A percentile compares a stretch with the other conserved stretches of the same genome.
Evolutionary conservation across 1,139 yeast genomes (phyloP).

Genomic region (Spathaspora jeffriesii): DNA sequence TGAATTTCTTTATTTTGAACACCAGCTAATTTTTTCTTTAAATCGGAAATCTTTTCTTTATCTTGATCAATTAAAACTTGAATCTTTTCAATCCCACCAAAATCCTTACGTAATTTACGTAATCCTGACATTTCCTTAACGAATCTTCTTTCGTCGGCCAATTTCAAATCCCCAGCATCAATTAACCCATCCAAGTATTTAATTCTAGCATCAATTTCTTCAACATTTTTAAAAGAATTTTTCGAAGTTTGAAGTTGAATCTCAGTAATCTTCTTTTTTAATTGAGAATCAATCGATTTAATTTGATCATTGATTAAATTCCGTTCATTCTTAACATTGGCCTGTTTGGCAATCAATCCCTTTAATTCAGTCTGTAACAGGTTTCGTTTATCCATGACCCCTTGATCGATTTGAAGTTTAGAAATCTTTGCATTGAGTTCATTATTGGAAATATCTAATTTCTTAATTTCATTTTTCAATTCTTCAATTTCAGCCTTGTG

Average conservation of each 20-base stretch:
- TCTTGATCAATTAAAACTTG: constrained; percentile 84
- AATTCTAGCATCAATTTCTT: constrained; percentile 79
- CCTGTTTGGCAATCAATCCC: constrained; percentile 65
- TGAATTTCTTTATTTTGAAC: constrained; percentile 67
- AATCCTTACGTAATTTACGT: constrained; percentile 81
- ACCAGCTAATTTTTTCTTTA: constrained; percentile 67
- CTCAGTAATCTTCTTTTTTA: constrained; percentile 79
- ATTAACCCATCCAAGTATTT: constrained; percentile 70
- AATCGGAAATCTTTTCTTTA: constrained; percentile 71
- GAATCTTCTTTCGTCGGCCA: constrained; percentile 88
- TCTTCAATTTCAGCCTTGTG: constrained; percentile 60
- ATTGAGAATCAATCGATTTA: constrained; percentile 64
- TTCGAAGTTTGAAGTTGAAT: constrained; percentile 72
- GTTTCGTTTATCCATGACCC: constrained; percentile 56
- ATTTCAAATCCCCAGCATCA: constrained; percentile 77
- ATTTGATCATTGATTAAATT: constrained; percentile 70
- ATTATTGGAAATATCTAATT: constrained; percentile 54
- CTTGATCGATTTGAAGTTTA: constrained; percentile 42
- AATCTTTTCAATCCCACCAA: constrained; percentile 68
- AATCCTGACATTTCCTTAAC: constrained; percentile 85
- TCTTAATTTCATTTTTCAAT: constrained; percentile 69
- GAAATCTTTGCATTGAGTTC: constrained; percentile 46
- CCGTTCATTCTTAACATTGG: constrained; percentile 70
- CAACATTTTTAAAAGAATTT: constrained; percentile 68
- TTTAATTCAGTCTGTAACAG: constrained; percentile 66